phyloP scores from a whole-genome alignment of 1,284 basidiomycete genomes.

The Apiotrichum sp. region DNA sequence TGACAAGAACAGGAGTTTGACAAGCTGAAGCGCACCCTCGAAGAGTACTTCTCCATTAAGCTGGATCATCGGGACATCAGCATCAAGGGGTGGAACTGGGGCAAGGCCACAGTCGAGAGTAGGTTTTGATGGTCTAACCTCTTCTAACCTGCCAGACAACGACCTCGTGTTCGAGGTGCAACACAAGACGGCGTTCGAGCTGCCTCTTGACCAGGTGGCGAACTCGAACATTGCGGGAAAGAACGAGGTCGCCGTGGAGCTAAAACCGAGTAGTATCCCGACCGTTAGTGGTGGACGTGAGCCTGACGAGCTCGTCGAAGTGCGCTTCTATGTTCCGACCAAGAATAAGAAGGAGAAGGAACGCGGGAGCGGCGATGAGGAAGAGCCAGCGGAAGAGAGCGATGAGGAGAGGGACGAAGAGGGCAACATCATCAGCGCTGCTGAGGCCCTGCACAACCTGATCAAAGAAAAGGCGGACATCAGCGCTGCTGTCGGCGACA shows the following conservation, averaged over 20 bases:
- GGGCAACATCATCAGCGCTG: slow-evolving; percentile 64
- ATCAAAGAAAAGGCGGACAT: slow-evolving; percentile 97
- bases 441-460: slow-evolving; percentile 91
- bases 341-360: slow-evolving; percentile 51
- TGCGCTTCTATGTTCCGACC: slow-evolving; percentile 93
- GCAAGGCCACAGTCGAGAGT: slow-evolving; percentile 90
- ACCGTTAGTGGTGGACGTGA: slow-evolving; percentile 45
- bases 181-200: slow-evolving; percentile 84
- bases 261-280: slow-evolving; percentile 55
- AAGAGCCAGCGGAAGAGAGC: slow-evolving; percentile 19
- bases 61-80: slow-evolving; percentile 82
- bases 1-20: slow-evolving; percentile 65
- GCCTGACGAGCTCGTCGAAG: slow-evolving; percentile 85
- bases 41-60: slow-evolving; percentile 76
- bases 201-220: slow-evolving; percentile 79
- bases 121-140: slow-evolving; percentile 30
- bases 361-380: slow-evolving; percentile 59
- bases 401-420: slow-evolving; percentile 46
- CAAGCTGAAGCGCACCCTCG: slow-evolving; percentile 65
- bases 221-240: slow-evolving; percentile 98
- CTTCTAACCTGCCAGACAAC: slow-evolving; percentile 56
- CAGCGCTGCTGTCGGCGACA: slow-evolving; percentile 83
- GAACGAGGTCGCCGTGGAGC: slow-evolving; percentile 96
- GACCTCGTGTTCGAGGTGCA: slow-evolving; percentile 87
- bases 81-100: slow-evolving; percentile 99